phyloP scores from a whole-genome alignment of 1,284 basidiomycete genomes.

The Omphalotus olearius region DNA sequence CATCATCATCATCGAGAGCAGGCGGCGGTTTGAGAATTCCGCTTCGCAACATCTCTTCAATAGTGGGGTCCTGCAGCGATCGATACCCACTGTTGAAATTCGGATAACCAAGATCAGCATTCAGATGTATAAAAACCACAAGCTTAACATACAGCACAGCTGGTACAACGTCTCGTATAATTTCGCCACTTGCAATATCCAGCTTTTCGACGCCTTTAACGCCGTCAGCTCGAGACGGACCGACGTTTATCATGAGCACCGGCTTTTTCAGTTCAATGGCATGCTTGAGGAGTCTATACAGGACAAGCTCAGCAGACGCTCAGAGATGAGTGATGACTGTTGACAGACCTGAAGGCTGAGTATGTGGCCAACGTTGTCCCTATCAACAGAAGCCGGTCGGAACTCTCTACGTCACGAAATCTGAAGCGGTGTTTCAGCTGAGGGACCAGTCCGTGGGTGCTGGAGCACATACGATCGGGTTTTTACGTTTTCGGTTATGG shows the following conservation, averaged over 20 bases:
- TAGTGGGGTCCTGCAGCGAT: slow-evolving; percentile 33
- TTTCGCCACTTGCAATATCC: slow-evolving; percentile 63
- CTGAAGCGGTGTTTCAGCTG: slow-evolving; percentile 29
- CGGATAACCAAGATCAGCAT: background rate
- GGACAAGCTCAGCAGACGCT: background rate
- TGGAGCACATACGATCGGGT: slow-evolving; percentile 60
- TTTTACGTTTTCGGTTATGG: slow-evolving; percentile 59
- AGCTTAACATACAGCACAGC: slow-evolving; percentile 46
- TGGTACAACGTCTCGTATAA: slow-evolving; percentile 62
- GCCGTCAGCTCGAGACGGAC: slow-evolving; percentile 82
- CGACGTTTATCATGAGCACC: slow-evolving; percentile 79
- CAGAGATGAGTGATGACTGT: background rate
- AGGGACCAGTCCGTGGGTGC: background rate
- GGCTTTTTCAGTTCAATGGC: slow-evolving; percentile 74
- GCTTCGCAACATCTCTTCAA: slow-evolving; percentile 47
- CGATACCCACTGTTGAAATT: slow-evolving; percentile 32
- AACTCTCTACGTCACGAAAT: slow-evolving; percentile 53
- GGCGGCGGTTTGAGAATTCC: slow-evolving; percentile 50
- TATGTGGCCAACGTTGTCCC: slow-evolving; percentile 92
- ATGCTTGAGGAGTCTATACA: slow-evolving; percentile 68
- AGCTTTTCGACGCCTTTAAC: slow-evolving; percentile 73
- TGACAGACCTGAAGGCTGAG: slow-evolving; percentile 74
- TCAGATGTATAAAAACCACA: background rate
- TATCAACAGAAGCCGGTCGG: slow-evolving; percentile 71
- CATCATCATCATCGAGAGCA: slow-evolving; percentile 35